A percentile compares a stretch with the other conserved stretches of the same genome.
Evolutionary conservation across 768 basidiomycete genomes (phyloP).

Genomic region (Auricularia cornea): DNA sequence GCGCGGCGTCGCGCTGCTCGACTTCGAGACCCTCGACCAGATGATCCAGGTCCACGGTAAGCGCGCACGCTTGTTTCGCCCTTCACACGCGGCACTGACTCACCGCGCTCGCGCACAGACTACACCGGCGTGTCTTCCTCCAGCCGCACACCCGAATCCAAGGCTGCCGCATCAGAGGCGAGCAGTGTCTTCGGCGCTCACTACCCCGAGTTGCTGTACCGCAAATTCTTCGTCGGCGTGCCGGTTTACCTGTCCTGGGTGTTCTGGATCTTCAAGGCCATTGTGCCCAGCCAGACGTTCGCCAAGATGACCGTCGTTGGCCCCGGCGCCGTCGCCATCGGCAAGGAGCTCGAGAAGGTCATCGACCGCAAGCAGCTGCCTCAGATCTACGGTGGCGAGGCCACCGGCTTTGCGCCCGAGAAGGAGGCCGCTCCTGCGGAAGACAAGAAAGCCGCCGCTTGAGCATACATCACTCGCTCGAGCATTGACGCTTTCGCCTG

Average conservation of each 20-base stretch:
- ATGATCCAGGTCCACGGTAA: conserved; percentile 66
- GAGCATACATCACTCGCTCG: no score
- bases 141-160: conserved; percentile 64
- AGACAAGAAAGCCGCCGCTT: no score
- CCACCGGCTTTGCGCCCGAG: conserved; percentile 33
- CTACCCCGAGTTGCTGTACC: conserved; percentile 44
- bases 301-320: conserved; percentile 79
- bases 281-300: conserved; percentile 63
- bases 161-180: conserved; percentile 67
- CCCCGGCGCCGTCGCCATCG: conserved; percentile 47
- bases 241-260: conserved; percentile 71
- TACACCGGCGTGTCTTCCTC: conserved; percentile 64
- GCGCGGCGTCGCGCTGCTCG: conserved; percentile 47
- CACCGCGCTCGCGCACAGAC: conserved; percentile 32
- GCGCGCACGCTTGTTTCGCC: conserved; percentile 2
- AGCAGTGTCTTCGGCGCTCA: conserved; percentile 65
- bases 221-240: conserved; percentile 78
- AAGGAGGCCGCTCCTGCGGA: no score
- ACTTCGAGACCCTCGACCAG: conserved; percentile 68
- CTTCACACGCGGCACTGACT: not conserved
- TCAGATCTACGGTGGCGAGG: conserved; percentile 60
- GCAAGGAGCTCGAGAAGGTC: conserved; percentile 48
- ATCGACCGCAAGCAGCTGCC: conserved; percentile 56
- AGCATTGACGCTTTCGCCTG: no score
- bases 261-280: conserved; percentile 74